Evolutionary conservation across 192 early-diverging fungal genomes (phyloP).

Genomic region (Gryganskiella cystojenkinii): DNA sequence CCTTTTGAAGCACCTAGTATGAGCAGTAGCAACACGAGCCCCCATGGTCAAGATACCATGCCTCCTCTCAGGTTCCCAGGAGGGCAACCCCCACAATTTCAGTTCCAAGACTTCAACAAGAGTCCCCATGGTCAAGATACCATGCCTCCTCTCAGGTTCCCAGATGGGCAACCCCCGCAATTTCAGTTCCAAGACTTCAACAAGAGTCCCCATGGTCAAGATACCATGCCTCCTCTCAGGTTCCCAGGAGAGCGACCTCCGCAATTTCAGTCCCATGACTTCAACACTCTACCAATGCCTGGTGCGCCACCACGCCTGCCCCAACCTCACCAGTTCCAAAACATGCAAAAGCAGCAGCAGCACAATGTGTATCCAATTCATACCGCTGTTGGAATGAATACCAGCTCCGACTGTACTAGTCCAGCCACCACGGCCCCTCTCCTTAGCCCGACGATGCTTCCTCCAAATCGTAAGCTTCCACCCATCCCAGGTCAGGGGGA

Average conservation of each 20-base stretch:
- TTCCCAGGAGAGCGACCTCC: slow-evolving; percentile 22
- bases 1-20: slow-evolving; percentile 12
- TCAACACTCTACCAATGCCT: too few species aligned
- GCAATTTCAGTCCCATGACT: too few species aligned
- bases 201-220: too few species aligned
- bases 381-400: neutral
- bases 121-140: too few species aligned
- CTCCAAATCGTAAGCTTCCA: neutral
- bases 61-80: too few species aligned
- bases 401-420: neutral
- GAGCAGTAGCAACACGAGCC: neutral
- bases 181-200: too few species aligned
- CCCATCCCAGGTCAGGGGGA: too few species aligned
- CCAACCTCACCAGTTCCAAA: slow-evolving; percentile 31
- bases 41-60: too few species aligned
- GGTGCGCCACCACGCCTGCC: slow-evolving; percentile 5
- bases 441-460: neutral
- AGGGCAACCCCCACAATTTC: too few species aligned
- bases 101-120: too few species aligned
- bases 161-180: too few species aligned
- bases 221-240: slow-evolving; percentile 17
- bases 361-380: slow-evolving; percentile 19
- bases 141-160: too few species aligned
- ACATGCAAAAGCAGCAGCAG: slow-evolving; percentile 10
- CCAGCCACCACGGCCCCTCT: neutral